These are phyloP conservation scores for Mycena polygramma DNA, from an alignment of 768 basidiomycete species.

Conservation along the genomic window DNA sequence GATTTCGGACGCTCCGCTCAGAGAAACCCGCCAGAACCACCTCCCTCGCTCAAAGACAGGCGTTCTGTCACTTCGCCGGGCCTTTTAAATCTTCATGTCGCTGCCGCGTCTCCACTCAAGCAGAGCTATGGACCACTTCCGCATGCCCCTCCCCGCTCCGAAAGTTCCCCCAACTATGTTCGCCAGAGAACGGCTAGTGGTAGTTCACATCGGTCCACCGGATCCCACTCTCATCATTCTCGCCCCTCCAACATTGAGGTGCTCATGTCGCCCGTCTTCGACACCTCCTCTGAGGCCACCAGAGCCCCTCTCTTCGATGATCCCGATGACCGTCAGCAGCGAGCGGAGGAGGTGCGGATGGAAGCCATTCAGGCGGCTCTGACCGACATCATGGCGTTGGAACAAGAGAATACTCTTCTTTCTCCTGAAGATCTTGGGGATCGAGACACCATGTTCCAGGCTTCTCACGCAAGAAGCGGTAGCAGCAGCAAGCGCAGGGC, in stretches of 20 bases:
- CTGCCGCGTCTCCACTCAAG: slow-evolving; percentile 34
- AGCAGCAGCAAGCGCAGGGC: slow-evolving; percentile 43
- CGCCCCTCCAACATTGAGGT: slow-evolving; percentile 79
- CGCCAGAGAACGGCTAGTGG: slow-evolving; percentile 58
- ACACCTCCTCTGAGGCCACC: slow-evolving; percentile 63
- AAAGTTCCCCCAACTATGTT: slow-evolving; percentile 53
- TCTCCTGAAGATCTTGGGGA: slow-evolving; percentile 25
- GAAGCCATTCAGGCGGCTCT: slow-evolving; percentile 97
- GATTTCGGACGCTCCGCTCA: slow-evolving; percentile 51
- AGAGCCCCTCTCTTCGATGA: slow-evolving; percentile 87
- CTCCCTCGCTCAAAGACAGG: slow-evolving; percentile 30
- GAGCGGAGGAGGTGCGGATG: slow-evolving; percentile 87
- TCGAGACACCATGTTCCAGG: slow-evolving; percentile 34
- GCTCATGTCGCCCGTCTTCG: slow-evolving; percentile 80
- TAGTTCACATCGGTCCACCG: slow-evolving; percentile 53
- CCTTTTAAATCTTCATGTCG: slow-evolving; percentile 32
- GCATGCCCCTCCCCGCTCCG: slow-evolving; percentile 47
- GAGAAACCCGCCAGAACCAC: slow-evolving; percentile 35
- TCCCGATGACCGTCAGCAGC: slow-evolving; percentile 77
- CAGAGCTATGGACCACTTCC: slow-evolving; percentile 36
- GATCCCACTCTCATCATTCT: slow-evolving; percentile 49
- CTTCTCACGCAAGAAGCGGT: slow-evolving; percentile 15
- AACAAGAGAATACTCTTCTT: slow-evolving; percentile 60
- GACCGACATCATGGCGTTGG: slow-evolving; percentile 94
- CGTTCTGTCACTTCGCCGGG: slow-evolving; percentile 29